These are phyloP conservation scores for Millerozyma acaciae DNA, from an alignment of 805 yeast species.

Conservation along the genomic window DNA sequence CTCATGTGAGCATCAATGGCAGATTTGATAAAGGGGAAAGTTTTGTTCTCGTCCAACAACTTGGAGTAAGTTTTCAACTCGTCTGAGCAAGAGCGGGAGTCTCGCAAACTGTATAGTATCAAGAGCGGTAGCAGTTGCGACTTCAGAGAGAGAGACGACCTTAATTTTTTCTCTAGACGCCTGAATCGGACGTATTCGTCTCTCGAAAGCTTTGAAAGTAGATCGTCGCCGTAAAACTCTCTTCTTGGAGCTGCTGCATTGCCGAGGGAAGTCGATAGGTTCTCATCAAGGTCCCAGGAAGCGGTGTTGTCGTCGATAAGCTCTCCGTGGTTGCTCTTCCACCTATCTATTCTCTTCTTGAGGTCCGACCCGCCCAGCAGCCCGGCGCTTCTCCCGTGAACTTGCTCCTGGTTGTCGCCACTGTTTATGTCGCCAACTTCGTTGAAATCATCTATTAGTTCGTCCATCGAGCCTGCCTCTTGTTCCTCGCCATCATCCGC, in stretches of 20 bases:
- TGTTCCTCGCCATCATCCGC: neutral
- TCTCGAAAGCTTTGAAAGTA: conserved; percentile 5
- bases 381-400: too few relatives aligned
- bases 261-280: conserved; percentile 1
- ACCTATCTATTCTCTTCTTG: conserved; percentile 15
- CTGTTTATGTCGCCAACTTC: neutral
- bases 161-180: conserved; percentile 5
- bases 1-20: conserved; percentile 2
- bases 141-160: conserved; percentile 4
- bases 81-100: neutral
- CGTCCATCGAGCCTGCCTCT: neutral
- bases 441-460: neutral
- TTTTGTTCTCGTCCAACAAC: conserved; percentile 1
- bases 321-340: conserved; percentile 16
- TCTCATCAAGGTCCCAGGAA: conserved; percentile 34
- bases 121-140: conserved; percentile 4
- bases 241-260: neutral
- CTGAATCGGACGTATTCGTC: conserved; percentile 7
- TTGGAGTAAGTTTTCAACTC: neutral
- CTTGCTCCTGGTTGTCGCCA: too few relatives aligned
- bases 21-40: conserved; percentile 1
- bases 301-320: conserved; percentile 33
- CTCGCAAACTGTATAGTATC: conserved; percentile 1
- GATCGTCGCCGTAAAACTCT: conserved; percentile 8
- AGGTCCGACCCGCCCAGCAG: conserved; percentile 2